These are phyloP conservation scores for Glycine soja DNA, from an alignment of 306 rosid species.

Conservation along the genomic window DNA sequence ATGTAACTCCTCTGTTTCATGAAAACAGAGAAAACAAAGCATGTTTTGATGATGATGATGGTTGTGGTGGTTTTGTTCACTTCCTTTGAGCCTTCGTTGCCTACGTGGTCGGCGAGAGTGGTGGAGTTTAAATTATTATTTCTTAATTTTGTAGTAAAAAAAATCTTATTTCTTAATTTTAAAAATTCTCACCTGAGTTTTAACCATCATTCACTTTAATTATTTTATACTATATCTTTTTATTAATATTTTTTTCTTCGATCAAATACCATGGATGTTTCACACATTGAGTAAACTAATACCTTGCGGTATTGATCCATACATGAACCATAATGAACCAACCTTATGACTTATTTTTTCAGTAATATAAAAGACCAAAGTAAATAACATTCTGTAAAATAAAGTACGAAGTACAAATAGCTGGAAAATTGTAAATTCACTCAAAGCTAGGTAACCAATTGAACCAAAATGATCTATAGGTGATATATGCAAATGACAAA, in stretches of 20 bases:
- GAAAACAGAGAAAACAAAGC: conserved; percentile 4
- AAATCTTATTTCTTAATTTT: not conserved
- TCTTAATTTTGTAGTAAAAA: not conserved
- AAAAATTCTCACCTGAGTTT: not conserved
- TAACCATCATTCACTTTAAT: not conserved
- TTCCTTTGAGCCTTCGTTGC: conserved; percentile 51
- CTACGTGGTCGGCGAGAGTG: conserved; percentile 63
- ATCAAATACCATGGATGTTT: too few relatives aligned
- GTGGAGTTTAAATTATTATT: conserved; percentile 12
- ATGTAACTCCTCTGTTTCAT: conserved; percentile 47
- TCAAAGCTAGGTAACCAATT: too few relatives aligned
- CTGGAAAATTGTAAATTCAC: too few relatives aligned
- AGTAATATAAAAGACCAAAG: too few relatives aligned
- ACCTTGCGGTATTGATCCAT: too few relatives aligned
- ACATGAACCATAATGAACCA: too few relatives aligned
- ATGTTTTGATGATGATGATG: not conserved
- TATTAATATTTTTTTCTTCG: too few relatives aligned
- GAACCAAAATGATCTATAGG: too few relatives aligned
- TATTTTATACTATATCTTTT: not conserved
- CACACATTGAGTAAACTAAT: too few relatives aligned
- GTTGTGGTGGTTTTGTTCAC: not conserved
- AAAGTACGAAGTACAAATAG: too few relatives aligned
- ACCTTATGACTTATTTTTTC: too few relatives aligned
- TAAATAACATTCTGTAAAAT: too few relatives aligned
- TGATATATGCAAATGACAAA: not conserved